Evolutionary conservation across 345 rosid genomes (phyloP).

Genomic region (Mercurialis annua): DNA sequence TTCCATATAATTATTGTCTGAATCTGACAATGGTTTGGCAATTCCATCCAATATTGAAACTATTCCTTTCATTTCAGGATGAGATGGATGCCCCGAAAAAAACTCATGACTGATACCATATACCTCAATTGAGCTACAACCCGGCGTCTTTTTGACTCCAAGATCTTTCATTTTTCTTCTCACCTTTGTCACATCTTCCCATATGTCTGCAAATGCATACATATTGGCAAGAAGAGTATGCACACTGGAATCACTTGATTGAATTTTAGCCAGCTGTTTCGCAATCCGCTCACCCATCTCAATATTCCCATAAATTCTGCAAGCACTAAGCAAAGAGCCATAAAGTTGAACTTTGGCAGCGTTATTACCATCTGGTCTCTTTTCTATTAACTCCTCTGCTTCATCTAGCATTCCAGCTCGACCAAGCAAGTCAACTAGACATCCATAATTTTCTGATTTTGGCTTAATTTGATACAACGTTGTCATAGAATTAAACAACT

Average conservation of each 20-base stretch:
- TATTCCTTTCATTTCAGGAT: conserved; percentile 14
- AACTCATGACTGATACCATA: conserved; percentile 49
- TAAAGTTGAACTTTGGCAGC: conserved; percentile 48
- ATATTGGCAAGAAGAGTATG: conserved; percentile 65
- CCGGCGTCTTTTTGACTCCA: conserved; percentile 68
- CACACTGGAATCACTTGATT: conserved; percentile 48
- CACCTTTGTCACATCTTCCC: conserved; percentile 69
- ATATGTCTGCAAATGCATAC: conserved; percentile 61
- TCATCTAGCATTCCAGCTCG: conserved; percentile 66
- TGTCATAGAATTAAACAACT: conserved; percentile 50
- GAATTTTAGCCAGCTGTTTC: conserved; percentile 38
- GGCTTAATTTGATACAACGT: conserved; percentile 43
- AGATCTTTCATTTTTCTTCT: conserved; percentile 71
- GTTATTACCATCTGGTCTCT: conserved; percentile 28
- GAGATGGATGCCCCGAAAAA: conserved; percentile 44
- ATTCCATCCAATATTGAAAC: neutral
- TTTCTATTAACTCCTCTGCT: no score
- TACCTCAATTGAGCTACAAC: conserved; percentile 66
- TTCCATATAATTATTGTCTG: neutral
- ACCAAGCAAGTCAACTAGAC: conserved; percentile 63
- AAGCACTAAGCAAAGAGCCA: conserved; percentile 71
- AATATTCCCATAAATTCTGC: conserved; percentile 55
- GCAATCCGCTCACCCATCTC: conserved; percentile 60
- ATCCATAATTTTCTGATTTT: conserved; percentile 63
- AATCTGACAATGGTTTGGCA: neutral